A percentile compares a stretch with the other conserved stretches of the same genome.
These are phyloP conservation scores for Zelopaecilomyces penicillatus DNA, from an alignment of 2,329 filamentous ascomycete species.

Conservation along the genomic window DNA sequence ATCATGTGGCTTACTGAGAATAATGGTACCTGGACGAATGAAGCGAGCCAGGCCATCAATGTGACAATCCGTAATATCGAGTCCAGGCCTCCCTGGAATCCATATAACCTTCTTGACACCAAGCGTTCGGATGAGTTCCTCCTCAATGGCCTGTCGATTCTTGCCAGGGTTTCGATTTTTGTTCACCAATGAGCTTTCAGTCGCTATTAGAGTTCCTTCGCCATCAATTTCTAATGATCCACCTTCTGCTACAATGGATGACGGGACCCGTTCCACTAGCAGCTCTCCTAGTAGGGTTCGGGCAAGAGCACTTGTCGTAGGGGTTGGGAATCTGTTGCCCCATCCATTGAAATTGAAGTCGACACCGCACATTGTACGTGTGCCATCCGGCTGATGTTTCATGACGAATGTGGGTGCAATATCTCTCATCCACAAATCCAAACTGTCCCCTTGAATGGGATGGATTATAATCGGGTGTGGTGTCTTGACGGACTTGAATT, in stretches of 20 bases:
- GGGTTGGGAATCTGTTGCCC: constrained; percentile 13
- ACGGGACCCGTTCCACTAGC: neutral
- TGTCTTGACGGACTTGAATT: constrained; percentile 1
- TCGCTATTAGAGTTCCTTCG: constrained; percentile 17
- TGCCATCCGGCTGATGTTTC: neutral
- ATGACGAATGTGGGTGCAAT: constrained; percentile 16
- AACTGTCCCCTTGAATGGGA: neutral
- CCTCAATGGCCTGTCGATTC: constrained; percentile 12
- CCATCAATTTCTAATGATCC: constrained; percentile 19
- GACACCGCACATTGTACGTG: constrained; percentile 8
- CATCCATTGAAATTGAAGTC: constrained; percentile 20
- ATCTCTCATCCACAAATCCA: constrained; percentile 20
- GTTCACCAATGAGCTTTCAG: constrained; percentile 21
- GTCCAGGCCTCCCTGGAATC: constrained; percentile 15
- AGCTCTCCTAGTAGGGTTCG: constrained; percentile 1
- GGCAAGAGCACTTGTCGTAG: constrained; percentile 8
- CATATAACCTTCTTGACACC: constrained; percentile 18
- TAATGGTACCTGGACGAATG: constrained; percentile 13
- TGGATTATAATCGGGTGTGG: constrained; percentile 6
- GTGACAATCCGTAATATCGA: constrained; percentile 20
- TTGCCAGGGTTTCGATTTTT: constrained; percentile 17
- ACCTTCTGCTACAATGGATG: constrained; percentile 13
- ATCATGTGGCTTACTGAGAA: constrained; percentile 13
- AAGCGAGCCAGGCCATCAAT: constrained; percentile 20
- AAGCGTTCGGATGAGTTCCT: constrained; percentile 11